Base-by-base conservation (phyloP, 75 land plant species). In the Pinus tabuliformis region DNA sequence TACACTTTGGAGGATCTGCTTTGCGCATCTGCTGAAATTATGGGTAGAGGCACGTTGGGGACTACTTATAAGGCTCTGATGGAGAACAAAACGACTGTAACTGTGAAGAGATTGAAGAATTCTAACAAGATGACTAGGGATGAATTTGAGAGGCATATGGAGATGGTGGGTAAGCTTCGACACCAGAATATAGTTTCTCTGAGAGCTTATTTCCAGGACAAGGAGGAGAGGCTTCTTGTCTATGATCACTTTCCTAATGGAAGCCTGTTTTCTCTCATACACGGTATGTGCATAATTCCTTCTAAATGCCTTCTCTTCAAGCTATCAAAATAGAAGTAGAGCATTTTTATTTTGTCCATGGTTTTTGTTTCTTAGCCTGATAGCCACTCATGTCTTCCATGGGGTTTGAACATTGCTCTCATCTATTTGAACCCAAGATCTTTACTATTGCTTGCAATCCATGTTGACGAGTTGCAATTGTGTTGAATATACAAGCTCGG, bases 61-160 rank as follows among this genome's bases (percentile, higher is more conserved):
- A 87, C 91, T 74, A 88, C 94, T 5, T 94, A 94, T 83, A 94
- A 92, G 82, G 97, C 97, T 45, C 88, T 93, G 73, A 85, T 93
- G 87, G 96, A 91, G 75, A 75, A 81, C 21, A 92, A 90, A 12
- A 85, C 71, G 66, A 81, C 88, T 6, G 95, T 94, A 36, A 88
- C 95, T 0, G 95, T 94, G 62, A 94, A 94, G 92, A 70, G 95
- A 78, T 79, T 94, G 37, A 86, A 86, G 79, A 88, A 92, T 42
- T 72, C 83, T 5, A 57, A 26, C 60, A 75, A 64, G 58, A 81
- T 82, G 4, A 62, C 73, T 22, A 42, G 65, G 58, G 86, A 91
- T 70, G 96, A 89, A 80, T 93, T 93, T 76, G 83, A 85, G 60
- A 68, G 78, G 73, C 83, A 83, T 24, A 78, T 85, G 86, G 89